Evolutionary conservation across 768 basidiomycete genomes (phyloP), one percentile per base, ranked within the genome.

Genomic region (Pleurotus eryngii): DNA sequence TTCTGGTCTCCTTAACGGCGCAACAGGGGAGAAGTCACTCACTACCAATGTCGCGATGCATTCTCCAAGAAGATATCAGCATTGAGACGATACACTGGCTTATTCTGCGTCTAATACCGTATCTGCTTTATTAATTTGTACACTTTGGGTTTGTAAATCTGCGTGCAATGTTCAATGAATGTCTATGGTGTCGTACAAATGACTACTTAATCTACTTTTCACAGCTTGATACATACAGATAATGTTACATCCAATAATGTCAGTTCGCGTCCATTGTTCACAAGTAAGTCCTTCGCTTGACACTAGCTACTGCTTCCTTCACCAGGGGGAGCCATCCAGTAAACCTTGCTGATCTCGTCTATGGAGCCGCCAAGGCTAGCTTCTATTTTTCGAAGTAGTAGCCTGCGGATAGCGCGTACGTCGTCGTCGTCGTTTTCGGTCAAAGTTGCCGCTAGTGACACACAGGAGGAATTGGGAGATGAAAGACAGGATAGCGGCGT

Each of bases 21-120:
- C 38, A 35, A 37, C 63, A 97, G 95, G 49, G 95, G 95, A 7
- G 93, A 96, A 72, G 95, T 97, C 2, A 98, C 95, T 0, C 96
- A 98, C 72, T 95, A 95, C 69, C 91, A 96, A 60, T 98, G 95
- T 67, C 87, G 94, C 24, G 95, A 97, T 67, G 79, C 81, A 0
- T 97, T 94, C 67, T 76, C 90, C 8, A 74, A 71, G 49, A 80
- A 74, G 57, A 64, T 88, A 54, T 78, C 77, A 46, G 79, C 81
- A 59, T 72, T 63, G 30, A 60, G 67, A 58, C 65, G 67, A 68
- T 45, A 5, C 42, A 8, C 15, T 43, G 15, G 42, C 18, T 45
- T 17, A n/a, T 45, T n/a, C 14, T 45, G 42, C n/a, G 42, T 2
- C 42, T 45, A 14, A 5, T n/a, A n/a, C n/a, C n/a, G 2, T 42